Evolutionary conservation across 495 filamentous ascomycete species (phyloP).

Genomic region (Penicillium paxilli): DNA sequence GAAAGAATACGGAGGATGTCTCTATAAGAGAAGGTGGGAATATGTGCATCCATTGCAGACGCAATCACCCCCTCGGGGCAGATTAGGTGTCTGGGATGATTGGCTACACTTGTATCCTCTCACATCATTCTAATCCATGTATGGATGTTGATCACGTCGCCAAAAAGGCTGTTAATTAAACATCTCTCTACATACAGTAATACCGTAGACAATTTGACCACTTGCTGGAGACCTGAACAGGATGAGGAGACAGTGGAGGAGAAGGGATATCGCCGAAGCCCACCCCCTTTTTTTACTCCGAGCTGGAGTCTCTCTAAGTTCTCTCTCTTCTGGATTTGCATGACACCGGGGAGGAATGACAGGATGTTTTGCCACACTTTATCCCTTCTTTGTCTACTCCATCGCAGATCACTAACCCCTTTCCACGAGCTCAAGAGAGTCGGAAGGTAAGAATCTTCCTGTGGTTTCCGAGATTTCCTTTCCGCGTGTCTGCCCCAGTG

Average conservation of each 20-base stretch:
- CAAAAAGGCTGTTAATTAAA: not conserved
- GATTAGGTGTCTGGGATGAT: not conserved
- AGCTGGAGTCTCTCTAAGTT: no score
- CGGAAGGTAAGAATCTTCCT: constrained; percentile 18
- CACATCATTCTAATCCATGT: not conserved
- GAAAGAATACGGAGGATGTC: not conserved
- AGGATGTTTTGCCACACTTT: not conserved
- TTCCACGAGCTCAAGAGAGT: not conserved
- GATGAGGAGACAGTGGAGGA: not conserved
- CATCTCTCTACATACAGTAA: not conserved
- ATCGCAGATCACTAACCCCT: constrained; percentile 6
- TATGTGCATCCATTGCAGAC: not conserved
- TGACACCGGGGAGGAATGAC: no score
- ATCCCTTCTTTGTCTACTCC: not conserved
- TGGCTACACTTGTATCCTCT: not conserved
- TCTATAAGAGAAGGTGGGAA: not conserved
- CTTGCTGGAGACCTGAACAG: not conserved
- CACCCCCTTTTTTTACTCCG: constrained; percentile 12
- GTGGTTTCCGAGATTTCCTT: constrained; percentile 10
- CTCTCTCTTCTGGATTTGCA: no score
- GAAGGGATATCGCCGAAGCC: not conserved
- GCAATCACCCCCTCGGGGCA: not conserved
- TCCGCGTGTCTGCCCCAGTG: constrained; percentile 2
- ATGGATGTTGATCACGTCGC: not conserved
- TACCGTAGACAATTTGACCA: no score